Percentiles rank a stretch among this genome's conserved stretches.
These are phyloP conservation scores for Candida maesae DNA, from an alignment of 805 yeast genomes.

Conservation along the genomic window DNA sequence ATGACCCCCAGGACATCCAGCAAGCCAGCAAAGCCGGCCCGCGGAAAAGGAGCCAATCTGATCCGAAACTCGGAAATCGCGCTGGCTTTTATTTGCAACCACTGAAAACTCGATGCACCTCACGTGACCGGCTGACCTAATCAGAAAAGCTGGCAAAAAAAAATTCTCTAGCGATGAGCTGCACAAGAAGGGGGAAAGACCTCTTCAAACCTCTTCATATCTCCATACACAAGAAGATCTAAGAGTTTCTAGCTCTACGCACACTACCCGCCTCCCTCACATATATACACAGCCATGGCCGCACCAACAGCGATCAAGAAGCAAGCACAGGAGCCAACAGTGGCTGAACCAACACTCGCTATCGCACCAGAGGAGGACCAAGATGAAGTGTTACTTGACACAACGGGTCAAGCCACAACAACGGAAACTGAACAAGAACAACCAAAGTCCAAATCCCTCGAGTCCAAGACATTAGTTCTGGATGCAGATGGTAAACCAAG, in stretches of 20 bases:
- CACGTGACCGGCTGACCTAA: not conserved
- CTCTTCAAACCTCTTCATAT: too few species aligned
- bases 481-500: slow-evolving; percentile 89
- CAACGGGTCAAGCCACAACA: slow-evolving; percentile 28
- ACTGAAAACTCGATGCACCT: not conserved
- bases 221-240: too few species aligned
- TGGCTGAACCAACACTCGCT: slow-evolving; percentile 5
- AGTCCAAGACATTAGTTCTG: slow-evolving; percentile 32
- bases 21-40: too few species aligned
- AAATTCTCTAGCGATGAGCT: slow-evolving; percentile 1
- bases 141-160: too few species aligned
- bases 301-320: slow-evolving; percentile 41
- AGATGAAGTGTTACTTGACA: slow-evolving; percentile 37
- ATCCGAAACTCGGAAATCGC: not conserved
- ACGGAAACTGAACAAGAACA: slow-evolving; percentile 16
- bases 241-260: not conserved
- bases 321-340: not conserved
- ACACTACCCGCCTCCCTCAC: not conserved
- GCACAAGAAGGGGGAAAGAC: too few species aligned
- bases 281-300: slow-evolving; percentile 32
- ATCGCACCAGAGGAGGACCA: slow-evolving; percentile 26
- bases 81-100: not conserved
- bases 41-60: too few species aligned
- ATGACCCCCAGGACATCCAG: too few species aligned
- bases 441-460: slow-evolving; percentile 22